Conservation (phyloP, 2,329 filamentous ascomycete species). For the Biscogniauxia marginata region DNA sequence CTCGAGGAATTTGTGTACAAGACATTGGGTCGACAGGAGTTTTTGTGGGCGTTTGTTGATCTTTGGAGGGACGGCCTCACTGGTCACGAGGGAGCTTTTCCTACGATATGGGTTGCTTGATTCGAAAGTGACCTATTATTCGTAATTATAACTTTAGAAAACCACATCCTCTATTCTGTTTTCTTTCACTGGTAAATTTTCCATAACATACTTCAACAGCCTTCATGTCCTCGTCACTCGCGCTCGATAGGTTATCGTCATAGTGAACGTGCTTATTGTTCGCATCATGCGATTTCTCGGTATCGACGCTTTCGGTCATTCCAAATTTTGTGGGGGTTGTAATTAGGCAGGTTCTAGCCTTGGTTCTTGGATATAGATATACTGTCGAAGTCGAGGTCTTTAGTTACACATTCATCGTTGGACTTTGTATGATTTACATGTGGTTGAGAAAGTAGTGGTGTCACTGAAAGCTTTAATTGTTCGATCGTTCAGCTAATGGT, state of each 20-base stretch:
- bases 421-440: background rate
- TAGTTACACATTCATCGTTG: background rate
- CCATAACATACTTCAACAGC: slow-evolving; percentile 49
- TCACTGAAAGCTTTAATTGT: slow-evolving; percentile 4
- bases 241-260: slow-evolving; percentile 42
- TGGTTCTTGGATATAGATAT: background rate
- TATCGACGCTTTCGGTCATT: slow-evolving; percentile 17
- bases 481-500: background rate
- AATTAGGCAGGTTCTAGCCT: background rate
- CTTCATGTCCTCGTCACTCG: slow-evolving; percentile 50
- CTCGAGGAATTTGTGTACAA: slow-evolving; percentile 65
- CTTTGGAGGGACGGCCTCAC: slow-evolving; percentile 42
- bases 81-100: slow-evolving; percentile 62
- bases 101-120: slow-evolving; percentile 59
- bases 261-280: slow-evolving; percentile 30
- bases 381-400: background rate
- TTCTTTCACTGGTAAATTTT: background rate
- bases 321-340: background rate
- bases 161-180: background rate
- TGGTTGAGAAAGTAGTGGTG: slow-evolving; percentile 11
- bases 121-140: slow-evolving; percentile 64
- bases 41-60: slow-evolving; percentile 37
- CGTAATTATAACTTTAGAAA: background rate
- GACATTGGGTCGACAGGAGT: slow-evolving; percentile 49
- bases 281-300: slow-evolving; percentile 13